Conservation (phyloP, 129 eudicot species). For the Flaveria robusta region DNA sequence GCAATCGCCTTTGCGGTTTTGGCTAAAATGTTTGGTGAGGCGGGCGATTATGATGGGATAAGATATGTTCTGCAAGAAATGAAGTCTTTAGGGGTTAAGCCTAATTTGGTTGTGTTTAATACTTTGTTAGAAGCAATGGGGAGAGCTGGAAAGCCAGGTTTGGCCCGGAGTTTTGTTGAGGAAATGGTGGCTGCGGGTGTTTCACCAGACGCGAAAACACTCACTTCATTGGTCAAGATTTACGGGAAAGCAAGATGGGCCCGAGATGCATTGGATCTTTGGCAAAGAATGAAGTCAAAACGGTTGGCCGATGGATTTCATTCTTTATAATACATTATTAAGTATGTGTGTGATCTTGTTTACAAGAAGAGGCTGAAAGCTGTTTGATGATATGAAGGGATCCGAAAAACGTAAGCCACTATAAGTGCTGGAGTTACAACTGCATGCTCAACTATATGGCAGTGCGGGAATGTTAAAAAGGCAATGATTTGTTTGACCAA, state of each 20-base stretch:
- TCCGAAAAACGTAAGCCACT: conserved; percentile 48
- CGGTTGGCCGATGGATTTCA: conserved; percentile 72
- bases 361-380: conserved; percentile 64
- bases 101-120: conserved; percentile 65
- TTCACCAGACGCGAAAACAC: conserved; percentile 58
- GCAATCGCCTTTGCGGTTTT: conserved; percentile 60
- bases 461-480: conserved; percentile 62
- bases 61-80: conserved; percentile 64
- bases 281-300: conserved; percentile 66
- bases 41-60: conserved; percentile 75
- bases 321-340: conserved; percentile 61
- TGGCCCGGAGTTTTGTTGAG: conserved; percentile 63
- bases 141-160: conserved; percentile 62
- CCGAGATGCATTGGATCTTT: conserved; percentile 58
- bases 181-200: conserved; percentile 66
- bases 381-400: conserved; percentile 66
- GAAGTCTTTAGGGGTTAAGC: conserved; percentile 60
- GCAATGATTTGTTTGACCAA: conserved; percentile 64
- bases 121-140: conserved; percentile 70
- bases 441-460: conserved; percentile 69
- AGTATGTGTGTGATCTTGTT: conserved; percentile 74
- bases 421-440: conserved; percentile 80
- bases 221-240: conserved; percentile 60
- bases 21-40: conserved; percentile 67
- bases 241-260: conserved; percentile 77